Conservation (phyloP, 306 rosid genomes). For the Ochetophila trinervis region DNA sequence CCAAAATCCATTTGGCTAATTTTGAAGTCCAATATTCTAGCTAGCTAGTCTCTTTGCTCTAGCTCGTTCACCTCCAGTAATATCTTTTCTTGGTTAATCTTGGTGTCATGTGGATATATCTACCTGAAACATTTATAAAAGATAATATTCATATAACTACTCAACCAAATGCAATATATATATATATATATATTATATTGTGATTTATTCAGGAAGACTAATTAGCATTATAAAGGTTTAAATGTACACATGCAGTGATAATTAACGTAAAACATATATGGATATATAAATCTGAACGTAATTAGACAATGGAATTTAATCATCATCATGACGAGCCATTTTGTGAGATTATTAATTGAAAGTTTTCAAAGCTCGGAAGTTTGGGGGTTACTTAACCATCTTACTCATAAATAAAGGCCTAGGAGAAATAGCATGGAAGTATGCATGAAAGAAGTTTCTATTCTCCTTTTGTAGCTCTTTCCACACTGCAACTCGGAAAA, state of each 20-base stretch:
- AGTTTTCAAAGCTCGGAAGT: no score
- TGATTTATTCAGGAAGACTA: background rate
- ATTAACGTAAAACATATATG: no score
- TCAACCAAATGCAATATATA: no score
- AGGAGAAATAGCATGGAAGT: constrained; percentile 48
- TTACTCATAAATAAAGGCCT: constrained; percentile 42
- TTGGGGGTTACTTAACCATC: background rate
- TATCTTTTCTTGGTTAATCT: constrained; percentile 38
- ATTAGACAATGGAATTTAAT: no score
- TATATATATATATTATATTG: no score
- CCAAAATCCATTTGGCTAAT: no score
- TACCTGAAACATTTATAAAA: constrained; percentile 43
- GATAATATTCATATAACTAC: background rate
- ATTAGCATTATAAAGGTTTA: no score
- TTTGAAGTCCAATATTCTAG: background rate
- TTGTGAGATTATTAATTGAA: no score
- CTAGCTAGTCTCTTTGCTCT: background rate
- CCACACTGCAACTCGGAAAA: constrained; percentile 59
- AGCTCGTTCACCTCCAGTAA: constrained; percentile 1
- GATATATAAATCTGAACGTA: no score
- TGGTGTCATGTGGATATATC: constrained; percentile 35
- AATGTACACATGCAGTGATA: no score
- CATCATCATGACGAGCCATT: no score
- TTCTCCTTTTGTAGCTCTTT: constrained; percentile 91
- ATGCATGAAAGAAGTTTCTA: constrained; percentile 68